A percentile compares a stretch with the other conserved stretches of the same genome.
phyloP scores from a whole-genome alignment of 768 basidiomycete genomes.

The Tulasnella sp. region DNA sequence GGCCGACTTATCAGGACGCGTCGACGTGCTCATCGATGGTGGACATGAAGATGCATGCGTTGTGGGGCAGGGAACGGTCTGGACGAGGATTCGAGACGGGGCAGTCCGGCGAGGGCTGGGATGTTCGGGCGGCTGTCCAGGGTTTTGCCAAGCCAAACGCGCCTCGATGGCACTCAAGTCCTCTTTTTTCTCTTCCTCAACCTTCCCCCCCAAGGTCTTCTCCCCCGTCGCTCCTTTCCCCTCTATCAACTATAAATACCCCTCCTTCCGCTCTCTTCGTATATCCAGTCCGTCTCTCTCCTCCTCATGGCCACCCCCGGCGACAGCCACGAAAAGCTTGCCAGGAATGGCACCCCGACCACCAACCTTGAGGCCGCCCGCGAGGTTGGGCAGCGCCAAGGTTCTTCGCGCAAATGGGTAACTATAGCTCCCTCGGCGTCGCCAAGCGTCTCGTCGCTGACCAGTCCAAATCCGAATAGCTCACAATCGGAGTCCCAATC shows the following conservation, averaged over 20 bases:
- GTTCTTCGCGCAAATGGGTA: not conserved
- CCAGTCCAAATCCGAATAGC: conserved; percentile 29
- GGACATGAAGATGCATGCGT: not conserved
- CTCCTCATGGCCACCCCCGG: not conserved
- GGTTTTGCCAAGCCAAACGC: not conserved
- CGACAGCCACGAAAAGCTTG: conserved; percentile 5
- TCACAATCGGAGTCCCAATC: conserved; percentile 41
- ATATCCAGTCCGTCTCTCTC: not conserved
- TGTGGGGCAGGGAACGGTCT: not conserved
- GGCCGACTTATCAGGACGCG: no score
- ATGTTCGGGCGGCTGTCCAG: not conserved
- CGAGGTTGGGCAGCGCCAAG: not conserved
- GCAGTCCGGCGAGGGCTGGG: no score
- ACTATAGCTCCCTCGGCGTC: not conserved
- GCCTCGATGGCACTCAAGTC: not conserved
- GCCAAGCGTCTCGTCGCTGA: not conserved
- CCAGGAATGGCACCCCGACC: not conserved
- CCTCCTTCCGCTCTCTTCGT: not conserved
- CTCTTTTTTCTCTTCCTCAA: not conserved
- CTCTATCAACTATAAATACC: not conserved
- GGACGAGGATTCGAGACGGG: no score
- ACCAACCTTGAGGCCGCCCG: not conserved
- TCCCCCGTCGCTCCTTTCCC: not conserved
- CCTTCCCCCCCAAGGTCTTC: not conserved
- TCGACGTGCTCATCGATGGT: no score